Conservation (phyloP, 495 filamentous ascomycete species). For the Aspergillus heteromorphus region DNA sequence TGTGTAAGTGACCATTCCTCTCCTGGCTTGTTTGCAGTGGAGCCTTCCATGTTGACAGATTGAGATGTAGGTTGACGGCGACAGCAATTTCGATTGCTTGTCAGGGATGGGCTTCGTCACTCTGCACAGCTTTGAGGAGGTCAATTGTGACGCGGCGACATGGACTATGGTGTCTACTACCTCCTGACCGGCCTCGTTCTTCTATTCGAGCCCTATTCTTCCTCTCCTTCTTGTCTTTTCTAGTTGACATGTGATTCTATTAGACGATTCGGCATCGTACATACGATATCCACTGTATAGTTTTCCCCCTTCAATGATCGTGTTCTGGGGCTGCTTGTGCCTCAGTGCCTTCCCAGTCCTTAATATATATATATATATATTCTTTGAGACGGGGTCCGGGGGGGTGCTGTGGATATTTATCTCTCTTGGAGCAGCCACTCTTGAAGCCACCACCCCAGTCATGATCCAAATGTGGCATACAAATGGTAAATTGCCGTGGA, state of each 20-base stretch:
- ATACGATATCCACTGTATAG: slow-evolving; percentile 1
- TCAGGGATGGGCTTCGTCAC: slow-evolving; percentile 71
- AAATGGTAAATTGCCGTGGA: too few relatives aligned
- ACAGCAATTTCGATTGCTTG: slow-evolving; percentile 66
- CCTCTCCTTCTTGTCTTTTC: slow-evolving; percentile 9
- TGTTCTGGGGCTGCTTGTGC: neutral
- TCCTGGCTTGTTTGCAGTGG: neutral
- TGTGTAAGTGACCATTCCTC: slow-evolving; percentile 52
- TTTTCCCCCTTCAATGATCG: neutral
- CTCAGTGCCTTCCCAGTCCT: too few relatives aligned
- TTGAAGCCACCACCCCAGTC: too few relatives aligned
- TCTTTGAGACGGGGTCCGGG: too few relatives aligned
- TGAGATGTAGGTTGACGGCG: slow-evolving; percentile 55
- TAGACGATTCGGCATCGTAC: neutral
- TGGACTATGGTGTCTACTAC: slow-evolving; percentile 53
- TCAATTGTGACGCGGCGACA: slow-evolving; percentile 67
- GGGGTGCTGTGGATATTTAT: too few relatives aligned
- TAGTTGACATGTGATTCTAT: neutral
- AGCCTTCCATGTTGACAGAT: slow-evolving; percentile 17
- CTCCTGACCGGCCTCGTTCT: slow-evolving; percentile 6
- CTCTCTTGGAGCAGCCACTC: too few relatives aligned
- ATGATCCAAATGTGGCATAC: too few relatives aligned
- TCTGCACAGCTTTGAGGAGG: slow-evolving; percentile 73
- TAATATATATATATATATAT: too few relatives aligned
- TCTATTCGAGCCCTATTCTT: slow-evolving; percentile 7